Base-by-base conservation (phyloP, 768 basidiomycete genomes). In the Tricholoma matsutake region DNA sequence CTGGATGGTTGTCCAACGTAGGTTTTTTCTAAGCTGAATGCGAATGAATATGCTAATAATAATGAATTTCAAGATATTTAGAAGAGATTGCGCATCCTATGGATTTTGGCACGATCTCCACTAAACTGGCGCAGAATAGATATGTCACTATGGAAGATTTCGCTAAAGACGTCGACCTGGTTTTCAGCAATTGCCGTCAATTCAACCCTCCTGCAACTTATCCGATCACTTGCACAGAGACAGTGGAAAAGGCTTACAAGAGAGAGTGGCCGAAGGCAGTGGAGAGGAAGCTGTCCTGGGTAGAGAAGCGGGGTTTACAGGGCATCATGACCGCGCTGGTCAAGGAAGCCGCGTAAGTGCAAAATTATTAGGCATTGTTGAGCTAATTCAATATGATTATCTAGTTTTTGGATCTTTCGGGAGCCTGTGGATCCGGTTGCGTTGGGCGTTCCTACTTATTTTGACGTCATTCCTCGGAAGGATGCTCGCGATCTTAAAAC, bases 21-120 rank as follows among this genome's bases (percentile, higher is more conserved):
- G 75, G 90, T 82, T 54, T 32, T 39, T 56, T 41, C 53, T 2
- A 49, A n/a, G 3, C 35, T 56, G 13, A 55, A 20, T 10, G 32
- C 6, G 41, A 37, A 29, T 32, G 60, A 54, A 64, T 31, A 39
- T 25, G 47, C 63, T 62, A 16, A 68, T 54, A 18, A 14, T 45
- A n/a, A 63, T 22, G 11, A 57, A 29, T 39, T 57, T 37, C 32
- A 16, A 97, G 94, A 18, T 98, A 98, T 72, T 86, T 91, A 62
- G 86, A 96, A 4, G 96, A 98, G 74, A 96, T 98, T 69, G 75
- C 84, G 61, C 77, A 90, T 64, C 96, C 96, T 6, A 98, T 98
- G 96, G 95, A 98, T 74, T 87, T 98, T 56, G 85, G 85, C 8
- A 96, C 96, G 2, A 91, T 97, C 65, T 72, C 72, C 13, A 76